Conservation (phyloP, 2,329 filamentous ascomycete species). For the Neurospora sp. region DNA sequence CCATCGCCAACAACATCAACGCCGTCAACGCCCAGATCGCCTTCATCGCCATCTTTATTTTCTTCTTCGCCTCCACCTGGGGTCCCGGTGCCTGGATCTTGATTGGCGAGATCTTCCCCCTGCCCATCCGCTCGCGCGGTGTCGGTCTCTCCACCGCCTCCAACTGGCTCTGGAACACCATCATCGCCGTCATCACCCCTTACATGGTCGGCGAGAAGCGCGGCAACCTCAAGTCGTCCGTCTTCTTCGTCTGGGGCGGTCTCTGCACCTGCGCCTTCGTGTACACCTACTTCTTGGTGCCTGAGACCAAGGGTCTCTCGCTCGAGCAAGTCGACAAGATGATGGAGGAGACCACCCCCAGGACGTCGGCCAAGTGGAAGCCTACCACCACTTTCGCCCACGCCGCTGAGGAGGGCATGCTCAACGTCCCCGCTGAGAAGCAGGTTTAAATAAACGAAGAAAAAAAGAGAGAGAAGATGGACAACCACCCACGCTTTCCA, state of each 20-base stretch:
- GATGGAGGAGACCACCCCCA: slow-evolving; percentile 76
- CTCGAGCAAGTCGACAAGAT: slow-evolving; percentile 78
- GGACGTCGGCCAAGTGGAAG: slow-evolving; percentile 67
- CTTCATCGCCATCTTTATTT: slow-evolving; percentile 88
- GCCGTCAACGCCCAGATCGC: slow-evolving; percentile 65
- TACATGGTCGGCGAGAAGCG: slow-evolving; percentile 53
- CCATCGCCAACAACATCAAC: slow-evolving; percentile 40
- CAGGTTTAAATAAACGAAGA: background rate
- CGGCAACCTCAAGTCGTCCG: slow-evolving; percentile 57
- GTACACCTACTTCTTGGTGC: slow-evolving; percentile 65
- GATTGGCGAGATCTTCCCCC: slow-evolving; percentile 83
- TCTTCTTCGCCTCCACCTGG: slow-evolving; percentile 86
- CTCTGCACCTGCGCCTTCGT: slow-evolving; percentile 50
- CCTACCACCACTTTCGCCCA: slow-evolving; percentile 59
- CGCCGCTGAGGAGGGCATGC: slow-evolving; percentile 4
- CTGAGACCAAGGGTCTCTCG: slow-evolving; percentile 65
- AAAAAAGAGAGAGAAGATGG: background rate
- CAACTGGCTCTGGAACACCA: slow-evolving; percentile 87
- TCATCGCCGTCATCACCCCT: slow-evolving; percentile 61
- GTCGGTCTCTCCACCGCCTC: slow-evolving; percentile 78
- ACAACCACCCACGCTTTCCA: background rate
- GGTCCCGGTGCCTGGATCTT: slow-evolving; percentile 73
- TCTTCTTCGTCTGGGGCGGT: slow-evolving; percentile 68
- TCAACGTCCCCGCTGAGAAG: slow-evolving; percentile 1
- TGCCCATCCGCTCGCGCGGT: slow-evolving; percentile 80